phyloP scores from a whole-genome alignment of 2,329 filamentous ascomycete genomes.

The Trichoderma cornu-damae region DNA sequence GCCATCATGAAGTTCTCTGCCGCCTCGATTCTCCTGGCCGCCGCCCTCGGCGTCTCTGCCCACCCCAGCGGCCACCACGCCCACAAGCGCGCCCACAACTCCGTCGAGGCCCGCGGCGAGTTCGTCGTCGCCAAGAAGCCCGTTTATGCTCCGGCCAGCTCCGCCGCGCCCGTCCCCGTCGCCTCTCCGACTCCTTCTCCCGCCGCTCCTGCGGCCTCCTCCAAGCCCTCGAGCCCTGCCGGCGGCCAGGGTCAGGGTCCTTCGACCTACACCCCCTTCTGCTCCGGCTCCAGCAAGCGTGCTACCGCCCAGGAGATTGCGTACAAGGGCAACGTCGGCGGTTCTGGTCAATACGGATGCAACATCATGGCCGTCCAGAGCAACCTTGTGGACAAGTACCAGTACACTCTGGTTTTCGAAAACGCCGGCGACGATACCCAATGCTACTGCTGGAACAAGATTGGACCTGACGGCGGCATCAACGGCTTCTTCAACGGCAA shows the following conservation, averaged over 20 bases:
- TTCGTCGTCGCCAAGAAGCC: conserved; percentile 36
- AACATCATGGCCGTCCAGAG: conserved; percentile 45
- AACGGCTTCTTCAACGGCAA: conserved; percentile 46
- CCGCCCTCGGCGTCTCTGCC: conserved; percentile 39
- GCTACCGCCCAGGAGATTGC: conserved; percentile 43
- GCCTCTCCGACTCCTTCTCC: conserved; percentile 17
- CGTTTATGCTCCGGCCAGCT: conserved; percentile 24
- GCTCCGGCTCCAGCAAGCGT: conserved; percentile 40
- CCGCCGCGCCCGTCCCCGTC: conserved; percentile 18
- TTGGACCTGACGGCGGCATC: conserved; percentile 40
- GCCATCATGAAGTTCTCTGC: conserved; percentile 40
- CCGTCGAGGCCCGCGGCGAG: conserved; percentile 29
- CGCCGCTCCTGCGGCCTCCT: conserved; percentile 19
- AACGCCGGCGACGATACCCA: conserved; percentile 32
- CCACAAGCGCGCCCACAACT: conserved; percentile 34
- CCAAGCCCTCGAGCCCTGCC: conserved; percentile 8
- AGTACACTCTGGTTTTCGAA: conserved; percentile 42
- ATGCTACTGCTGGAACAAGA: conserved; percentile 50
- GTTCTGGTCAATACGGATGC: conserved; percentile 42
- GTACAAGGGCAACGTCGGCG: conserved; percentile 45
- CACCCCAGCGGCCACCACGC: conserved; percentile 37
- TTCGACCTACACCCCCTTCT: conserved; percentile 31
- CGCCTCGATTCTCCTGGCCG: conserved; percentile 35
- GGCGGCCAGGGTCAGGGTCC: conserved; percentile 21
- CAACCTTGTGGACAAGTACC: conserved; percentile 36